Base-by-base conservation (phyloP, 495 filamentous ascomycete species). In the Penicillium pulvis region DNA sequence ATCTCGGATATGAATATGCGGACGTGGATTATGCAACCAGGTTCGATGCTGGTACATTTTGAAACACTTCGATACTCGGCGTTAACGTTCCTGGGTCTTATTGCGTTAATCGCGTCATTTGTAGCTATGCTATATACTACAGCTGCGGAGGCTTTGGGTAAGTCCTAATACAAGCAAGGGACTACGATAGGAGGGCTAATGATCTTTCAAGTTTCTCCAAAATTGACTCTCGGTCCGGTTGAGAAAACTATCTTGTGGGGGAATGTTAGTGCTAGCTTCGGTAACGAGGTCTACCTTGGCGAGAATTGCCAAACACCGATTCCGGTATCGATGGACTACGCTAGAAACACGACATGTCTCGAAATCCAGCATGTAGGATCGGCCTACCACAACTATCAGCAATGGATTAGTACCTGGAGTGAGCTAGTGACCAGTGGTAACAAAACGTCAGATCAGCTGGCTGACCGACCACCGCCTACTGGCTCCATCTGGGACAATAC, bases 1-100 rank as follows among this genome's bases (percentile, higher is more conserved):
- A 80, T 93, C 19, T 84, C 89, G 0, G 89, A 92, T 63, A 83
- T 91, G 77, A 80, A 77, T 3, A 85, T 89, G 83, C 70, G 85
- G 36, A 63, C 71, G 31, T 86, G 83, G 83, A 79, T 87, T 42
- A 81, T 82, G 68, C 83, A 86, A 62, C 85, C 85, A 0, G 84
- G 88, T 0, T 85, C 82, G 2, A 74, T 92, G 68, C 76, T 91
- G 46, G 89, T 86, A 0, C 84, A 90, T 55, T 86, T 76, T 75
- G 75, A 84, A 61, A 79, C 79, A 14, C 69, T 91, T 17, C 78
- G 79, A 20, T 84, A 86, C 60, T 86, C 86, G 2, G 86, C 74
- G 0, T 53, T 82, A 10, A 84, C 85, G 3, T 59, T 85, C 2
- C 71, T 91, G 16, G 89, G 89, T 0, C 48, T 69, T 0, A 66